A percentile compares a stretch with the other conserved stretches of the same genome.
Evolutionary conservation across 1,139 yeast genomes (phyloP).

Genomic region (Lodderomyces pseudojiufengensis): DNA sequence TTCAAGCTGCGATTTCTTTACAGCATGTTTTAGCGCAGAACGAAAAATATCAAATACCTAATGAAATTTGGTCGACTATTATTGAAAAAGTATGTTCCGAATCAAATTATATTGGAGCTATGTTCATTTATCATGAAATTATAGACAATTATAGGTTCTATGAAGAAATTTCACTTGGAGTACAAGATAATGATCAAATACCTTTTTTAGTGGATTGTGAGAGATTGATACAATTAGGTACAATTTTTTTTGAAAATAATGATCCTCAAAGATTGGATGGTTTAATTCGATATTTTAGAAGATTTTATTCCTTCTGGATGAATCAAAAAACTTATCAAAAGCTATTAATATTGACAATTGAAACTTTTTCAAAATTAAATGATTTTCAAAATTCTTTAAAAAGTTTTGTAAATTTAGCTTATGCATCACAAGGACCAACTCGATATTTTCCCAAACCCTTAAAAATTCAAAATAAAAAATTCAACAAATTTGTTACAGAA

Average conservation of each 20-base stretch:
- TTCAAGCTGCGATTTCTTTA: constrained; percentile 22
- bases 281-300: constrained; percentile 31
- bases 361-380: constrained; percentile 25
- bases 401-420: constrained; percentile 22
- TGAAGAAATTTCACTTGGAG: constrained; percentile 16
- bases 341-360: constrained; percentile 28
- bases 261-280: constrained; percentile 30
- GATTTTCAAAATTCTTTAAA: constrained; percentile 24
- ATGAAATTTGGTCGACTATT: constrained; percentile 35
- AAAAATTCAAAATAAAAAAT: neutral
- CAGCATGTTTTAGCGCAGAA: constrained; percentile 21
- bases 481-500: constrained; percentile 21
- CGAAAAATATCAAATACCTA: constrained; percentile 22
- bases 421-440: neutral
- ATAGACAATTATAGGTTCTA: constrained; percentile 25
- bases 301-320: constrained; percentile 32
- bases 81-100: constrained; percentile 23
- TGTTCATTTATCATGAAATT: constrained; percentile 34
- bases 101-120: constrained; percentile 31
- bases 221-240: constrained; percentile 23
- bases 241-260: constrained; percentile 26
- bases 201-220: constrained; percentile 34
- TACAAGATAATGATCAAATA: constrained; percentile 18
- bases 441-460: constrained; percentile 3
- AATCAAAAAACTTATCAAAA: constrained; percentile 25